These are phyloP conservation scores for Anacardium occidentale DNA, from an alignment of 345 rosid species.

Conservation along the genomic window DNA sequence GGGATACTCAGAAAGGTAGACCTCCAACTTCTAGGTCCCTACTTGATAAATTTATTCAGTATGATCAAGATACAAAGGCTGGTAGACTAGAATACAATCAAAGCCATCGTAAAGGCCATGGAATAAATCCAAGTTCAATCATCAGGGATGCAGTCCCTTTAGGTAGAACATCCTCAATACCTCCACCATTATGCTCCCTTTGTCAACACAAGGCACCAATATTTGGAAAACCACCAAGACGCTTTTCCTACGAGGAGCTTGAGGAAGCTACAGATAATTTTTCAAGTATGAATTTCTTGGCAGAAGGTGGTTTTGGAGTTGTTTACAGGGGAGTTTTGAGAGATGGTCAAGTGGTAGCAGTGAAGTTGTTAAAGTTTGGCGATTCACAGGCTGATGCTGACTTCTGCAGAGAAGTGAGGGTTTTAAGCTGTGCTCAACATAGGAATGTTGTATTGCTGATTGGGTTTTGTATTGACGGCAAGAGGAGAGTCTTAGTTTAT, in stretches of 20 bases:
- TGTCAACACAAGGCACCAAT: slow-evolving; percentile 68
- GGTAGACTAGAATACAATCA: slow-evolving; percentile 28
- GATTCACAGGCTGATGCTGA: slow-evolving; percentile 60
- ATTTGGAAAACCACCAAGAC: slow-evolving; percentile 67
- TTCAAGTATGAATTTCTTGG: slow-evolving; percentile 56
- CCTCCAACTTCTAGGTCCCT: slow-evolving; percentile 40
- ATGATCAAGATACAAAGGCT: slow-evolving; percentile 37
- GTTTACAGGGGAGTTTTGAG: slow-evolving; percentile 56
- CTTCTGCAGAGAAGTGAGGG: slow-evolving; percentile 66
- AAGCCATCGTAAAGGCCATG: slow-evolving; percentile 28
- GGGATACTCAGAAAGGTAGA: slow-evolving; percentile 17
- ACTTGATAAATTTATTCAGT: slow-evolving; percentile 48
- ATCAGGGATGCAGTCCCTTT: slow-evolving; percentile 43
- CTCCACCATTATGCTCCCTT: slow-evolving; percentile 75
- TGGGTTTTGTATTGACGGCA: slow-evolving; percentile 58
- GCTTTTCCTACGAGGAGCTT: slow-evolving; percentile 54
- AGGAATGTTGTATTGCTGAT: slow-evolving; percentile 68
- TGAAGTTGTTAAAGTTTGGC: slow-evolving; percentile 48
- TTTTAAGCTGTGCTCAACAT: slow-evolving; percentile 77
- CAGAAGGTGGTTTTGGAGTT: slow-evolving; percentile 61
- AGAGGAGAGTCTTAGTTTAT: slow-evolving; percentile 55
- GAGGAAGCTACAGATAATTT: slow-evolving; percentile 64
- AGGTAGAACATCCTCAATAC: slow-evolving; percentile 55
- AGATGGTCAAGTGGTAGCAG: slow-evolving; percentile 69
- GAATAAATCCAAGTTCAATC: slow-evolving; percentile 38